phyloP scores from a whole-genome alignment of 495 filamentous ascomycete genomes.

The Xylaria intraflava region DNA sequence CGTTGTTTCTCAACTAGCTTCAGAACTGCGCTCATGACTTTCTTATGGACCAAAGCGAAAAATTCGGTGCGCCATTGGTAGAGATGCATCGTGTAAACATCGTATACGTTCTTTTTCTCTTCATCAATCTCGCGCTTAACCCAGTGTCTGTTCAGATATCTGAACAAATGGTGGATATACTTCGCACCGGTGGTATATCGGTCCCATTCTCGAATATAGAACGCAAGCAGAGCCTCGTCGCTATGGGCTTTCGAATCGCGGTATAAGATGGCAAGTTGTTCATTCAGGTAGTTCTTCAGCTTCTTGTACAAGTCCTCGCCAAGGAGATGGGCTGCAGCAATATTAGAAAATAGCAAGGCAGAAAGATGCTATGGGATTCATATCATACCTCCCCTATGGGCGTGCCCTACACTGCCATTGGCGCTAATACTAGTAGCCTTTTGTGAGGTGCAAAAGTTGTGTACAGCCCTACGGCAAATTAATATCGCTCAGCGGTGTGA shows the following conservation, averaged over 20 bases:
- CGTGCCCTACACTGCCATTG: slow-evolving; percentile 34
- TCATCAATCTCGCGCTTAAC: slow-evolving; percentile 99
- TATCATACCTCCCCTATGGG: slow-evolving; percentile 72
- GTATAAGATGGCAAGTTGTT: slow-evolving; percentile 62
- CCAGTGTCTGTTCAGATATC: slow-evolving; percentile 97
- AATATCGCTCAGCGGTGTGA: slow-evolving; percentile 12
- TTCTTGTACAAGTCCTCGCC: slow-evolving; percentile 95
- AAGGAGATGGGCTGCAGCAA: slow-evolving; percentile 68
- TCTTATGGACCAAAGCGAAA: slow-evolving; percentile 72
- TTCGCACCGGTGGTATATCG: slow-evolving; percentile 92
- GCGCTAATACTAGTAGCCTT: slow-evolving; percentile 59
- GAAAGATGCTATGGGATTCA: background rate
- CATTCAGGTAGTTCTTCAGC: slow-evolving; percentile 72
- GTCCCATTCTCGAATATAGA: slow-evolving; percentile 95
- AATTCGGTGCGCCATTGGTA: slow-evolving; percentile 92
- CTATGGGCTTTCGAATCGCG: slow-evolving; percentile 65
- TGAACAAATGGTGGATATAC: slow-evolving; percentile 95
- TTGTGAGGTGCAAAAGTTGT: slow-evolving; percentile 98
- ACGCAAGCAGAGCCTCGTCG: slow-evolving; percentile 86
- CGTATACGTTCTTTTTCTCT: slow-evolving; percentile 96
- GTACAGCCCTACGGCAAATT: slow-evolving; percentile 62
- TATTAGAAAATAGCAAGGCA: slow-evolving; percentile 1
- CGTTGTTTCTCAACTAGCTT: slow-evolving; percentile 96
- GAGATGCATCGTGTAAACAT: slow-evolving; percentile 94
- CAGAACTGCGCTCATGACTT: slow-evolving; percentile 91